phyloP scores from a whole-genome alignment of 1,284 basidiomycete species.

The Vanrija humicola region DNA sequence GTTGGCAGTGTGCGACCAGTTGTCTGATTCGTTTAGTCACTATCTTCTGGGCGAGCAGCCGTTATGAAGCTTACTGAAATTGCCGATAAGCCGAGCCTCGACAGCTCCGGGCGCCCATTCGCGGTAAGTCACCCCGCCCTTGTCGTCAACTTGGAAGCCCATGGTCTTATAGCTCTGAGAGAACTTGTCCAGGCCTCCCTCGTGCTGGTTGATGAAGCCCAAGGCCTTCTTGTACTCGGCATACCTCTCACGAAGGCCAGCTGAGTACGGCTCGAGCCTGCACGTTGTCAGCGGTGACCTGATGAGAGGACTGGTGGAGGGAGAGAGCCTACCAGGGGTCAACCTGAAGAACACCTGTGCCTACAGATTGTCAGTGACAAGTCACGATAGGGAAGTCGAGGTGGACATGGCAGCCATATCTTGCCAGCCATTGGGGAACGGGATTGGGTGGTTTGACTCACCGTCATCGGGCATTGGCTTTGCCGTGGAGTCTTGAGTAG shows the following conservation, averaged over 20 bases:
- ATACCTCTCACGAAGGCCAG: slow-evolving; percentile 68
- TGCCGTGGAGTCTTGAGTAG: not conserved
- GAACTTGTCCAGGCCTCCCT: slow-evolving; percentile 87
- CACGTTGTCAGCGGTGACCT: not conserved
- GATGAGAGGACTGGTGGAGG: not conserved
- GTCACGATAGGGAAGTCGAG: not conserved
- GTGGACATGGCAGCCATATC: not conserved
- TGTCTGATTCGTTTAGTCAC: slow-evolving; percentile 56
- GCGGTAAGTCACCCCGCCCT: slow-evolving; percentile 74
- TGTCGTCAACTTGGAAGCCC: slow-evolving; percentile 70
- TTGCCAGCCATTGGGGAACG: not conserved
- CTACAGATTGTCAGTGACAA: slow-evolving; percentile 12
- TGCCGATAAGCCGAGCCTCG: slow-evolving; percentile 82
- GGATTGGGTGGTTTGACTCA: not conserved
- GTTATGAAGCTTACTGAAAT: slow-evolving; percentile 73
- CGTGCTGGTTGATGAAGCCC: slow-evolving; percentile 64
- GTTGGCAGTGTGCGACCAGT: slow-evolving; percentile 79
- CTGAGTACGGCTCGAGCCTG: slow-evolving; percentile 69
- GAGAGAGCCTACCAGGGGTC: slow-evolving; percentile 41
- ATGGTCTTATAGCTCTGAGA: slow-evolving; percentile 80
- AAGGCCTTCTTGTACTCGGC: slow-evolving; percentile 70
- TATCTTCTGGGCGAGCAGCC: slow-evolving; percentile 2
- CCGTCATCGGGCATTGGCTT: slow-evolving; percentile 5
- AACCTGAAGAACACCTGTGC: slow-evolving; percentile 40
- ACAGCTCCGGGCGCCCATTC: slow-evolving; percentile 94